Conservation (phyloP, 2,329 filamentous ascomycete genomes). For the Acephala macrosclerotiorum region DNA sequence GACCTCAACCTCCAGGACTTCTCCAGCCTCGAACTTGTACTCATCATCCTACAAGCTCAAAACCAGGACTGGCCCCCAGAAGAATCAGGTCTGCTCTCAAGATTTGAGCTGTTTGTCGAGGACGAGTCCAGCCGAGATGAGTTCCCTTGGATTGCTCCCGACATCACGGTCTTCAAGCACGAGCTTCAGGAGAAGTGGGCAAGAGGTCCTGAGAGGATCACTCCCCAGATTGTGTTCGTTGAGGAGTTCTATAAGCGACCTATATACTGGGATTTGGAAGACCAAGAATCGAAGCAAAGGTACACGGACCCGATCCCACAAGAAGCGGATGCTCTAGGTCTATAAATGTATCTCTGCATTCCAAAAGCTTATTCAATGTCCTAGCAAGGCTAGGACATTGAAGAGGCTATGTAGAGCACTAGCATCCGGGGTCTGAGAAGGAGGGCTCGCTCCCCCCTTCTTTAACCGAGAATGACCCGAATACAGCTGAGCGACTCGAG, state of each 20-base stretch:
- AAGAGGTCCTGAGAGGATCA: not conserved
- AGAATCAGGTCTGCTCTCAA: not conserved
- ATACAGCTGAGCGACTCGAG: not conserved
- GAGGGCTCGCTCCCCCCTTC: not conserved
- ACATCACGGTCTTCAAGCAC: not conserved
- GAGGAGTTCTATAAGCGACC: constrained; percentile 6
- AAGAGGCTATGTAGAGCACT: not conserved
- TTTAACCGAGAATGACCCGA: not conserved
- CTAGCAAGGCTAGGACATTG: too few species aligned
- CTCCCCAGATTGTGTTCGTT: not conserved
- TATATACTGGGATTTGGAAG: not conserved
- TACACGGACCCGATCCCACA: too few species aligned
- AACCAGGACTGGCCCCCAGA: not conserved
- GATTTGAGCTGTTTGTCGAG: constrained; percentile 1
- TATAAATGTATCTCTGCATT: too few species aligned
- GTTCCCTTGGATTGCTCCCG: not conserved
- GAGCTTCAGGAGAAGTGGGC: not conserved
- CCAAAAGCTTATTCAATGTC: too few species aligned
- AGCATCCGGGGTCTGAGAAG: not conserved
- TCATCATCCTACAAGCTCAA: not conserved
- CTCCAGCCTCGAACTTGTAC: not conserved
- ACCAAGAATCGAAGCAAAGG: not conserved
- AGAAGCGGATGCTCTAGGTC: too few species aligned
- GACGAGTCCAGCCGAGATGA: not conserved
- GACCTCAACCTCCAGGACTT: not conserved